phyloP scores from a whole-genome alignment of 768 basidiomycete species.

The Porphyrellus cyaneotinctus region DNA sequence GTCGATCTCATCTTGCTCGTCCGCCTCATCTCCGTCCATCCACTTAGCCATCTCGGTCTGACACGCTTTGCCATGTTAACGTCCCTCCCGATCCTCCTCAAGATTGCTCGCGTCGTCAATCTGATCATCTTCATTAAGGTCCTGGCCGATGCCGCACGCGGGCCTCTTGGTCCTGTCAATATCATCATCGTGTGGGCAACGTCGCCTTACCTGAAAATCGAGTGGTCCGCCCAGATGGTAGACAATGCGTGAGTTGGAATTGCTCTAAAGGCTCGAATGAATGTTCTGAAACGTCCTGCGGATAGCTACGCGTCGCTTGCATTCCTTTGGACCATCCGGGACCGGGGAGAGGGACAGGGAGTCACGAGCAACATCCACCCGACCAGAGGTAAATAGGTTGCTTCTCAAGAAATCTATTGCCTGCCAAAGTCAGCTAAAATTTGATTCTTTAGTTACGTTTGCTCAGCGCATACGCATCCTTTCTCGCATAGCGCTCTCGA shows the following conservation, averaged over 20 bases:
- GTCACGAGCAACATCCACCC: slow-evolving; percentile 20
- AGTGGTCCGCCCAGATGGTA: slow-evolving; percentile 29
- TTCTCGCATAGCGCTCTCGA: slow-evolving; percentile 30
- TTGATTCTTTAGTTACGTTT: slow-evolving; percentile 15
- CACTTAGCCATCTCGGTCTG: slow-evolving; percentile 12
- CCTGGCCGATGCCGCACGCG: slow-evolving; percentile 18
- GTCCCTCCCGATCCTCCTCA: slow-evolving; percentile 26
- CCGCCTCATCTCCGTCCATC: slow-evolving; percentile 28
- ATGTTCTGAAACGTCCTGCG: background rate
- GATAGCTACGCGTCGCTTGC: slow-evolving; percentile 24
- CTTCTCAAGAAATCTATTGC: background rate
- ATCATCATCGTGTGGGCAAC: slow-evolving; percentile 19
- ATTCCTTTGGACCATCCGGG: slow-evolving; percentile 29
- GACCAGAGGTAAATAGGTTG: background rate
- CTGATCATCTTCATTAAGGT: slow-evolving; percentile 27
- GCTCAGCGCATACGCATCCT: slow-evolving; percentile 22
- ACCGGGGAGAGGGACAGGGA: slow-evolving; percentile 7
- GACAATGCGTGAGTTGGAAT: slow-evolving; percentile 26
- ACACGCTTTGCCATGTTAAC: slow-evolving; percentile 17
- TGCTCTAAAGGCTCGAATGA: background rate
- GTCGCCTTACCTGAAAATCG: slow-evolving; percentile 31
- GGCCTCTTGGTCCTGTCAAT: slow-evolving; percentile 14
- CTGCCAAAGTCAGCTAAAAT: background rate
- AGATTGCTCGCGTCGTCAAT: slow-evolving; percentile 27
- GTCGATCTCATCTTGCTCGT: slow-evolving; percentile 29